phyloP scores from a whole-genome alignment of 176 grass and related monocot species.

The Eragrostis curvula region DNA sequence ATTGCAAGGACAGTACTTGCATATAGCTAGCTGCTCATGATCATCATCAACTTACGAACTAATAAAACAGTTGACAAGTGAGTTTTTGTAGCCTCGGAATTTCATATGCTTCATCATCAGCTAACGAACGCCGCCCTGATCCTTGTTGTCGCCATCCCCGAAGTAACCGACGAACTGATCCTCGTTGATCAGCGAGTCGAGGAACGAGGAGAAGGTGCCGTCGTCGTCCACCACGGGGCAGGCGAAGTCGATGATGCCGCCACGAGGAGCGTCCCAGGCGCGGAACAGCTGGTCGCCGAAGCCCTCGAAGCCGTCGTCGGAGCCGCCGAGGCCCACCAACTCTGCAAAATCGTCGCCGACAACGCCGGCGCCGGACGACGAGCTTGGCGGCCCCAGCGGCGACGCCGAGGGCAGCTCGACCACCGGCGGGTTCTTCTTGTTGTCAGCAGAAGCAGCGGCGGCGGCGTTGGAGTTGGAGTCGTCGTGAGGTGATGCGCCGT shows the following conservation, averaged over 20 bases:
- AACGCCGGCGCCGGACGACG: background rate
- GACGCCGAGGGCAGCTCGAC: background rate
- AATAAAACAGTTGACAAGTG: background rate
- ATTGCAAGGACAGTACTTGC: background rate
- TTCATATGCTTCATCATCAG: too few relatives aligned
- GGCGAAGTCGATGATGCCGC: constrained; percentile 35
- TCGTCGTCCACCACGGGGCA: constrained; percentile 43
- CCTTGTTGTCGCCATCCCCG: constrained; percentile 5
- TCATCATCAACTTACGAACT: constrained; percentile 31
- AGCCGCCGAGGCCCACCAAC: constrained; percentile 21
- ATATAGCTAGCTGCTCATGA: background rate
- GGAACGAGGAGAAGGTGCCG: constrained; percentile 64
- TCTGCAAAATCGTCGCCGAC: constrained; percentile 17
- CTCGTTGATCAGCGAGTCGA: constrained; percentile 60
- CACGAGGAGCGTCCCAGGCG: background rate
- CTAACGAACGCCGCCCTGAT: constrained; percentile 27
- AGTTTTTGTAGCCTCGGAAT: background rate
- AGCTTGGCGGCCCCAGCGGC: background rate
- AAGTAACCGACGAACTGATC: constrained; percentile 18
- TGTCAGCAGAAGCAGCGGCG: background rate
- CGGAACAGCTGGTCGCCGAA: constrained; percentile 21
- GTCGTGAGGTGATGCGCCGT: background rate
- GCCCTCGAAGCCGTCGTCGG: constrained; percentile 32
- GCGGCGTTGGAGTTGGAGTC: background rate
- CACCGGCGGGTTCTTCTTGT: background rate